Base-by-base conservation (phyloP, 257 asterid genomes). In the Fraxinus cuspidata region DNA sequence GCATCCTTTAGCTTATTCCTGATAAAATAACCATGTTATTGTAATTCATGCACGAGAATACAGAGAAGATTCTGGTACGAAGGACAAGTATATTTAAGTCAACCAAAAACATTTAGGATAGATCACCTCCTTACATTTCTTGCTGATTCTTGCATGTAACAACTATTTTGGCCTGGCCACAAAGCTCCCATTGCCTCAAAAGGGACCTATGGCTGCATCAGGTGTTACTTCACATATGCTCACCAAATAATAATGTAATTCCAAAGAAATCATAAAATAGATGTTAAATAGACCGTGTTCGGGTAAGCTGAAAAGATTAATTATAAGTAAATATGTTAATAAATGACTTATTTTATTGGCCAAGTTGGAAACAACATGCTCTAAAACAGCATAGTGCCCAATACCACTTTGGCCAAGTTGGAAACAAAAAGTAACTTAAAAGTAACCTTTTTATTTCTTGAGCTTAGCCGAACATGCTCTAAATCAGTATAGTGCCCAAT, bases 111-210 rank as follows among this genome's bases (percentile, higher is more conserved):
- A 78, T 38, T 63, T 35, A 44, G 18, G 63, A 74, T 23, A 76
- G 68, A 72, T 77, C 83, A 77, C 73, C 81, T 77, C 78, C 97
- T 91, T 89, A 93, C 99, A 96, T 96, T 92, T 96, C 99, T 84
- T 89, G 98, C 87, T 90, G 98, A 88, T 92, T 96, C 91, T 90
- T 96, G 96, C 99, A 96, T 10, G 97, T 88, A 44, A 95, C 96
- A 9, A 95, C 98, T 79, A 95, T 95, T 82, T 95, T 95, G 79
- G 99, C 92, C 80, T 95, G 98, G 40, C 99, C 98, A 21, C 92
- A 83, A 21, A 77, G 91, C 86, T 95, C 98, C 99, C 99, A 93
- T 81, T 88, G 87, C 84, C 93, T 86, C 87, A 95, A 83, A 67
- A 95, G 98, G 68, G 90, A 88, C 35, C 92, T 87, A 19, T 89